These are phyloP conservation scores for Phytopythium litorale DNA, from an alignment of 352 stramenopile genomes.

Conservation along the genomic window DNA sequence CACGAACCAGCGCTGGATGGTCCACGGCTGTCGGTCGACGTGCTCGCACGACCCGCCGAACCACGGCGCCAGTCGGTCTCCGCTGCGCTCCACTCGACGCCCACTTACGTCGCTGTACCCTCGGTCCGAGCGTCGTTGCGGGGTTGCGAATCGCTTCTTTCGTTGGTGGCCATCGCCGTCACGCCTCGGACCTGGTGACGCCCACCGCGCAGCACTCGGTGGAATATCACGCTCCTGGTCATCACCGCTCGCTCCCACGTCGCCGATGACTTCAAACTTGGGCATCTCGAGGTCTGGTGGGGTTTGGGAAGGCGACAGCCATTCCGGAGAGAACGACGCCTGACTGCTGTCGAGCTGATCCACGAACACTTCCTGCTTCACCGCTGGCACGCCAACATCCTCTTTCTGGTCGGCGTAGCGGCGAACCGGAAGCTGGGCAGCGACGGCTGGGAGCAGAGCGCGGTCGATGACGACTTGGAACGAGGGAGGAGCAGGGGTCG, in stretches of 20 bases:
- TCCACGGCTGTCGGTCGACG: conserved; percentile 37
- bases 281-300: neutral
- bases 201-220: neutral
- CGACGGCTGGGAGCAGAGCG: conserved; percentile 1
- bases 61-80: conserved; percentile 13
- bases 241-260: neutral
- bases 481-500: conserved; percentile 14
- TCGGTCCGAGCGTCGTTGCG: neutral
- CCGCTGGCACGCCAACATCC: neutral
- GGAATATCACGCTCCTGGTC: neutral
- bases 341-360: neutral
- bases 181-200: neutral
- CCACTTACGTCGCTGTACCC: neutral
- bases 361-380: neutral
- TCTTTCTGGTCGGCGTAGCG: neutral
- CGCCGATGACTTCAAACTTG: neutral
- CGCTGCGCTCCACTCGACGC: neutral
- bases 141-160: neutral
- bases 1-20: conserved; percentile 40
- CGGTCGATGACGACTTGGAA: conserved; percentile 15
- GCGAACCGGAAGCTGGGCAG: neutral
- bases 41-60: conserved; percentile 32
- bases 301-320: neutral
- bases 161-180: neutral
- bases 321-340: neutral